Base-by-base conservation (phyloP, 257 asterid species). In the Penstemon newberryi region DNA sequence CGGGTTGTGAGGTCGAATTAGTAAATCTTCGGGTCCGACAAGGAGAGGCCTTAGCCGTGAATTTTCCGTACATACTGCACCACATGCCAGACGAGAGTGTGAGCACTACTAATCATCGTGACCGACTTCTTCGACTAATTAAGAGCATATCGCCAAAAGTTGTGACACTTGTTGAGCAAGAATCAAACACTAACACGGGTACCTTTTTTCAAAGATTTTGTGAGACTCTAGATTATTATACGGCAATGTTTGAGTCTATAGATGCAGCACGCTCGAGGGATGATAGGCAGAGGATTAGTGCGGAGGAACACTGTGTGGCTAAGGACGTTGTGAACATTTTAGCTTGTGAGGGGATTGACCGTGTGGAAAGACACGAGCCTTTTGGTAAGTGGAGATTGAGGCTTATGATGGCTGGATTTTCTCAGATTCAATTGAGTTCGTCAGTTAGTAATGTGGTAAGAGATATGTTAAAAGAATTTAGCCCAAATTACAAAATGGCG, bases 51-150 rank as follows among this genome's bases (percentile, higher is more conserved):
- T 50, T 92, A 71, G 96, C 96, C 0, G 96, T 92, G 53, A 89
- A 90, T 64, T 92, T 89, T 10, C 97, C 98, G 6, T 92, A 79
- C 78, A 73, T 89, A 64, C 72, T 92, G 73, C 98, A 92, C 77
- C 98, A 89, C 89, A 83, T 92, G 91, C 98, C 98, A 2, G 98
- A 92, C 12, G 96, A 92, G 89, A 88, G 97, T 0, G 96, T 92
- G 56, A 86, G 79, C 84, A 90, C 97, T 0, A 36, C 4, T 11
- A 92, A 92, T 49, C 98, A 88, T 41, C 78, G 98, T 0, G 97
- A 89, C 78, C 84, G 98, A 7, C 84, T 92, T 10, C 85, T 89
- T 3, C 69, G 93, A 52, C 81, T 92, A 0, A 87, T 89, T n/a
- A 87, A 87, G 73, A 81, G 88, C 73, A 65, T 92, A 80, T 87